Evolutionary conservation across 2,329 filamentous ascomycete species (phyloP).

Genomic region (Penicillium sp.): DNA sequence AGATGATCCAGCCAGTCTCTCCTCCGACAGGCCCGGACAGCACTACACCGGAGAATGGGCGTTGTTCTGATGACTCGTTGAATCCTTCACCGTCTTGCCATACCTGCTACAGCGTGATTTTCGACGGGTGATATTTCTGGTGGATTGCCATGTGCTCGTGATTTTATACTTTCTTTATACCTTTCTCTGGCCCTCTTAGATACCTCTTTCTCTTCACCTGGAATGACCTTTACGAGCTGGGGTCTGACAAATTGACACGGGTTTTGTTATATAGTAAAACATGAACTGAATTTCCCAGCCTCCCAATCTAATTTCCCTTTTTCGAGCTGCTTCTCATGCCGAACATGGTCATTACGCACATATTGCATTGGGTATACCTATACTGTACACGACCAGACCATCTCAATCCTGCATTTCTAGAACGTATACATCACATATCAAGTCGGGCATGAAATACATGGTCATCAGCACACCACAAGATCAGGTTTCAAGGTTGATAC

Average conservation of each 20-base stretch:
- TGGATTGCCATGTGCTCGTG: slow-evolving; percentile 7
- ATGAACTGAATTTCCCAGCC: no score
- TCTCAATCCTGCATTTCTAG: no score
- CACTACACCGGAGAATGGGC: slow-evolving; percentile 24
- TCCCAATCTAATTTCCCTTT: no score
- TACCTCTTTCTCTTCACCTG: slow-evolving; percentile 23
- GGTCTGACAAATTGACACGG: slow-evolving; percentile 9
- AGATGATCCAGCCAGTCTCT: no score
- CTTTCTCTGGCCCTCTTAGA: slow-evolving; percentile 19
- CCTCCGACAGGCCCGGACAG: slow-evolving; percentile 7
- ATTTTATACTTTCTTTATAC: slow-evolving; percentile 1
- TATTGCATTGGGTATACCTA: no score
- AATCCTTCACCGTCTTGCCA: slow-evolving; percentile 11
- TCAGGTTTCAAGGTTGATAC: slow-evolving; percentile 93
- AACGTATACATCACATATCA: no score
- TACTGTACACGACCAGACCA: no score
- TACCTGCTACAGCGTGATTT: slow-evolving; percentile 13
- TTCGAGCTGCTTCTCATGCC: no score
- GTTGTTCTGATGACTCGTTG: slow-evolving; percentile 18
- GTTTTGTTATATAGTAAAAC: no score
- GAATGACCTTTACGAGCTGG: slow-evolving; percentile 23
- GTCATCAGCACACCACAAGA: no score
- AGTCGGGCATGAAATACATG: no score
- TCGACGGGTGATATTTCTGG: slow-evolving; percentile 6
- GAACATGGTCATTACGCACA: no score